A percentile compares a stretch with the other conserved stretches of the same genome.
phyloP scores from a whole-genome alignment of 257 asterid genomes.

The Nicotiana tabacum region DNA sequence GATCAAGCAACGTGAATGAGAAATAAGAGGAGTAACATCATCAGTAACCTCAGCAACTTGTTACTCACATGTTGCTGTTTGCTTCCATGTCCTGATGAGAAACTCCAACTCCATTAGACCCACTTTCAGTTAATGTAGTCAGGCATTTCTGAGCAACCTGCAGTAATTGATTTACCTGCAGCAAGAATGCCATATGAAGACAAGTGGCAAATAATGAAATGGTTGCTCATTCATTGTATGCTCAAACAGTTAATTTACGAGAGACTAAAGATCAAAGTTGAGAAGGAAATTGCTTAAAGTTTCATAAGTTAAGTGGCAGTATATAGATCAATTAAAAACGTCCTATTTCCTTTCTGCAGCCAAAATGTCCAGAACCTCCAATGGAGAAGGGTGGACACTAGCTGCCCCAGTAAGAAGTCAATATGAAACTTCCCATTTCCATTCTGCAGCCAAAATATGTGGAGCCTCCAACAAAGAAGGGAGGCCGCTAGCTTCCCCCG shows the following conservation, averaged over 20 bases:
- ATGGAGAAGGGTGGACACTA: neutral
- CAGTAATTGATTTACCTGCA: constrained; percentile 85
- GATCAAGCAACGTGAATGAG: no score
- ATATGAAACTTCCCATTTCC: neutral
- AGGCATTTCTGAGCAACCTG: constrained; percentile 99
- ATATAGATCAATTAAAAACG: neutral
- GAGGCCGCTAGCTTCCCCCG: no score
- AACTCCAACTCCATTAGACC: constrained; percentile 84
- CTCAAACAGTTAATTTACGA: no score
- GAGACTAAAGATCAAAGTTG: neutral
- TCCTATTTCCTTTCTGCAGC: neutral
- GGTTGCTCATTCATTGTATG: neutral
- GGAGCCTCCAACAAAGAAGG: neutral
- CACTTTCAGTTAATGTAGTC: constrained; percentile 78
- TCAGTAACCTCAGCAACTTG: no score
- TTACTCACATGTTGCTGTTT: constrained; percentile 77
- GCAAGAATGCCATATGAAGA: neutral
- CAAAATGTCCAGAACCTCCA: neutral
- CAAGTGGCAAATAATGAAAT: neutral
- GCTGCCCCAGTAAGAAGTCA: neutral
- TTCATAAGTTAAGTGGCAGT: neutral
- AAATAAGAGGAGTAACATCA: no score
- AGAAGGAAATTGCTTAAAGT: neutral
- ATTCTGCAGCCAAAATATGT: neutral
- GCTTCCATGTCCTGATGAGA: constrained; percentile 83